These are phyloP conservation scores for Candida morakotiae DNA, from an alignment of 805 yeast genomes.

Conservation along the genomic window DNA sequence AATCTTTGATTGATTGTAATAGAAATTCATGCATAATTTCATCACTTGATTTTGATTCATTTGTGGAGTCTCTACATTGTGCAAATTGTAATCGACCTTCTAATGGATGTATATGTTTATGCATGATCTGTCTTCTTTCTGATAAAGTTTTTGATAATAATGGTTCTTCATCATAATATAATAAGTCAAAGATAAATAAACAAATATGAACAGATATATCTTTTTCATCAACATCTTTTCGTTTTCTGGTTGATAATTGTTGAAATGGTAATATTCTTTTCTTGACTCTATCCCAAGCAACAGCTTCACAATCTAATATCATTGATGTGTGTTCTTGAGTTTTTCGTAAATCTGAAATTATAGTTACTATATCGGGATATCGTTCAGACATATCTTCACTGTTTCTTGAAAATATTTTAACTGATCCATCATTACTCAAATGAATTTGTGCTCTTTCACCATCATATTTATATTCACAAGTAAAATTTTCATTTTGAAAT, in stretches of 20 bases:
- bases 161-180: constrained; percentile 71
- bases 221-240: constrained; percentile 85
- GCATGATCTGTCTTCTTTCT: constrained; percentile 64
- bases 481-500: constrained; percentile 78
- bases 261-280: constrained; percentile 91
- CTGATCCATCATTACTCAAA: constrained; percentile 56
- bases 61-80: constrained; percentile 62
- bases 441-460: constrained; percentile 98
- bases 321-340: constrained; percentile 39
- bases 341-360: constrained; percentile 56
- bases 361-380: constrained; percentile 83
- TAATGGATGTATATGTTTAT: constrained; percentile 51
- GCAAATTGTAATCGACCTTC: constrained; percentile 85
- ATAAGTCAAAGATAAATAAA: constrained; percentile 84
- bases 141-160: constrained; percentile 61
- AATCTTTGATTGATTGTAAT: constrained; percentile 82
- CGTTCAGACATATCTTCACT: constrained; percentile 96
- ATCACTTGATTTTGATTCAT: constrained; percentile 53
- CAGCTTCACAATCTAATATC: constrained; percentile 94
- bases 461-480: constrained; percentile 96
- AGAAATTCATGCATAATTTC: constrained; percentile 78
- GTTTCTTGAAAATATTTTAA: constrained; percentile 84
- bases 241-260: constrained; percentile 84
- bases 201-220: constrained; percentile 91
- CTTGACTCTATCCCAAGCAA: constrained; percentile 85